These are phyloP conservation scores for Penicillium desertorum DNA, from an alignment of 495 filamentous ascomycete species.

Conservation along the genomic window DNA sequence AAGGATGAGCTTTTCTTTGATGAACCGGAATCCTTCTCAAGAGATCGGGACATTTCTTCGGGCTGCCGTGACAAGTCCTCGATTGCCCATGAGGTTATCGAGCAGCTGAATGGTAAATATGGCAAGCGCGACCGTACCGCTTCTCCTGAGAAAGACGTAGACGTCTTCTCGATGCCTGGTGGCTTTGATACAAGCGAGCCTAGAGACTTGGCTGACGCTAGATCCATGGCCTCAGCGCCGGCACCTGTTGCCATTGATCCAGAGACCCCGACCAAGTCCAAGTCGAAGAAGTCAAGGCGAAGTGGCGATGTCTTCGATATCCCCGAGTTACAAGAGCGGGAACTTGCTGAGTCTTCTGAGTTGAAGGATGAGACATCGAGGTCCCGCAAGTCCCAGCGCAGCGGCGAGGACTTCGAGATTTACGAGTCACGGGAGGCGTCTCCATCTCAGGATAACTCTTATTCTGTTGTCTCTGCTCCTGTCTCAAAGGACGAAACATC, in stretches of 20 bases:
- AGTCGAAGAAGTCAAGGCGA: constrained; percentile 7
- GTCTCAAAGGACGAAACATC: constrained; percentile 5
- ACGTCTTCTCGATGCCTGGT: constrained; percentile 44
- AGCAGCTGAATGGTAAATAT: constrained; percentile 28
- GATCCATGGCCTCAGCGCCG: constrained; percentile 1
- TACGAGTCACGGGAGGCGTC: constrained; percentile 13
- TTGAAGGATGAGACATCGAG: background rate
- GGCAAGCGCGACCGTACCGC: constrained; percentile 7
- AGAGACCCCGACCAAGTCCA: constrained; percentile 10
- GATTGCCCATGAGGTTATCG: constrained; percentile 34
- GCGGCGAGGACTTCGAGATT: constrained; percentile 8
- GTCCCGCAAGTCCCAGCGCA: background rate
- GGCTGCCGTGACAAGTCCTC: constrained; percentile 16
- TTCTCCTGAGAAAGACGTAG: constrained; percentile 21
- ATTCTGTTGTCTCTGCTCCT: constrained; percentile 29
- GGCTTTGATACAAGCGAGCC: constrained; percentile 35
- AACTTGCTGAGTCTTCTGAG: background rate
- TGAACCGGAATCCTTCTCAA: constrained; percentile 22
- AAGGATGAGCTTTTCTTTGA: constrained; percentile 22
- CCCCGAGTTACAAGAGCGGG: background rate
- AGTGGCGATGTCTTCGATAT: constrained; percentile 5
- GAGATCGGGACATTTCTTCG: constrained; percentile 10
- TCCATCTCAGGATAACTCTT: constrained; percentile 16
- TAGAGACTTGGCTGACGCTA: background rate
- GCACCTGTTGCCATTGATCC: background rate